Evolutionary conservation across 495 filamentous ascomycete species (phyloP).

Genomic region (Hyphodiscus hymeniophilus): DNA sequence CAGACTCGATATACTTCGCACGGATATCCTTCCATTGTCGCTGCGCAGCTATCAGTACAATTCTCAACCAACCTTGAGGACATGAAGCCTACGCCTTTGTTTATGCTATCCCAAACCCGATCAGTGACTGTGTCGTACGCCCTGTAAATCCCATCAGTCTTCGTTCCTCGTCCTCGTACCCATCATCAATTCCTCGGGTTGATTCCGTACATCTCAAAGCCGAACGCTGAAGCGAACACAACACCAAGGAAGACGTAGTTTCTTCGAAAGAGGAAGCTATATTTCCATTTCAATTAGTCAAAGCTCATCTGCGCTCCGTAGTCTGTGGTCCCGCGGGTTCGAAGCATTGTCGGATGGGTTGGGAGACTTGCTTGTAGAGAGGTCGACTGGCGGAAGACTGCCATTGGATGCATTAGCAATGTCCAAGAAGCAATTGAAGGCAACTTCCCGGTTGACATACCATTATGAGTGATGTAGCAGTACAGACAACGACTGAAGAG

Average conservation of each 20-base stretch:
- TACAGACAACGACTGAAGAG: neutral
- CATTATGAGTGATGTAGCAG: conserved; percentile 16
- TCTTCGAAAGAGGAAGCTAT: conserved; percentile 72
- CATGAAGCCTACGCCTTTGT: conserved; percentile 67
- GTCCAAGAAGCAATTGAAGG: neutral
- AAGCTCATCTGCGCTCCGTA: conserved; percentile 3
- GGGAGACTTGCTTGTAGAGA: conserved; percentile 75
- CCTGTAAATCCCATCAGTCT: conserved; percentile 36
- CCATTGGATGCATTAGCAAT: conserved; percentile 20
- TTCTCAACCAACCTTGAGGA: neutral
- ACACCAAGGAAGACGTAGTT: conserved; percentile 80
- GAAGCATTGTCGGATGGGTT: conserved; percentile 6
- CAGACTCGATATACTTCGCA: conserved; percentile 59
- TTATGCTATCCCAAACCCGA: conserved; percentile 80
- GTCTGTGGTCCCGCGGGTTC: conserved; percentile 9
- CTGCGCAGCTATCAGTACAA: conserved; percentile 37
- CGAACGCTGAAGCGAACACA: conserved; percentile 83
- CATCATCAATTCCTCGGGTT: neutral
- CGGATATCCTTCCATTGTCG: conserved; percentile 99
- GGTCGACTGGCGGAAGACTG: conserved; percentile 25
- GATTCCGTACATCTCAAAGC: conserved; percentile 76
- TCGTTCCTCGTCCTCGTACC: neutral
- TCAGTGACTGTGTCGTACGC: conserved; percentile 68
- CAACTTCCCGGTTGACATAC: neutral
- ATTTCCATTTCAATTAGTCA: conserved; percentile 28